Evolutionary conservation across 768 basidiomycete species (phyloP), one percentile per base, ranked within the genome.

Genomic region (Astraeus odoratus): DNA sequence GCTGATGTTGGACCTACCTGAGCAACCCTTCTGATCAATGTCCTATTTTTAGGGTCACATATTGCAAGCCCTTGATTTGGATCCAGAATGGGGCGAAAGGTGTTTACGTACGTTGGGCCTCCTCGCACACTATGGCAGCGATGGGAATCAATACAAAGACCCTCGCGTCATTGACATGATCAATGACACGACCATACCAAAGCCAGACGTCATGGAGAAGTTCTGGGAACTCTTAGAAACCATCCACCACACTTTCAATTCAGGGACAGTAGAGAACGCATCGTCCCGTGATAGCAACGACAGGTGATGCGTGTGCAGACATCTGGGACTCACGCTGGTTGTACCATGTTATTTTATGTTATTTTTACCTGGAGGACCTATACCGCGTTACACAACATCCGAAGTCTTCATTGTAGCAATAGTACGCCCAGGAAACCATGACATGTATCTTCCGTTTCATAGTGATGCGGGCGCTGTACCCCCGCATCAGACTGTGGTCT

Each of bases 121-220:
- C 29, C 59, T 83, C 33, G 58, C 54, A 15, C 61, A 75, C 42
- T 86, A 85, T 53, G 84, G 84, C 3, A 69, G 72, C 23, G 59
- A 70, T 8, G 82, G 81, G 5, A 61, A 57, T 20, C 71, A 72
- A 23, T 65, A 60, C 44, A 69, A 73, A 57, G 75, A 83, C 50
- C 52, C 69, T 20, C 63, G 69, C 19, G 74, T 83, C 19, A 51
- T 73, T 13, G 68, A 66, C 33, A 70, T 81, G 68, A 57, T 80
- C 30, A 61, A 76, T 26, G 77, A 80, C 50, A 60, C 62, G 5
- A 64, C 62, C 8, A 51, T 50, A 26, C 72, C 74, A 3, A 65
- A 59, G 29, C 61, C 69, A n/a, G 76, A 80, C 46, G 63, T 73
- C 9, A 66, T 70, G 49, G 72, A 75, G 46, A 66, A 54, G 43